These are phyloP conservation scores for Larix kaempferi DNA, from an alignment of 75 land plant genomes.

Conservation along the genomic window DNA sequence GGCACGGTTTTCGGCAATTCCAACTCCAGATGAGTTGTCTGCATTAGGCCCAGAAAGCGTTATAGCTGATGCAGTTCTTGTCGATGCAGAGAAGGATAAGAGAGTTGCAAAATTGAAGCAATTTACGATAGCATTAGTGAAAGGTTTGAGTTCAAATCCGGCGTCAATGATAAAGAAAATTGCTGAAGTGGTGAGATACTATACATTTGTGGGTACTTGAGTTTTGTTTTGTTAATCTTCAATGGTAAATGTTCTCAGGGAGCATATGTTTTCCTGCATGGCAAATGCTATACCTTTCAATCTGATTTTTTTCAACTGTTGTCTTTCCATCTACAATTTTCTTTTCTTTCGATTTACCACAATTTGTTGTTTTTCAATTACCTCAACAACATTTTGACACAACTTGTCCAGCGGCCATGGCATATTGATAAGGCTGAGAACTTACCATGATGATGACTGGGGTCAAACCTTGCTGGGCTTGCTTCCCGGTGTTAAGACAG, in stretches of 20 bases:
- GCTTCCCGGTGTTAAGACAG: too few relatives aligned
- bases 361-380: not conserved
- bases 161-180: conserved; percentile 77
- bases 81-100: conserved; percentile 82
- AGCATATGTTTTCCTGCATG: not conserved
- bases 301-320: not conserved
- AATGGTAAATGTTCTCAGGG: not conserved
- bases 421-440: too few relatives aligned
- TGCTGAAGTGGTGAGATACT: conserved; percentile 73
- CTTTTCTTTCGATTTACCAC: not conserved
- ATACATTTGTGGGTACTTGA: not conserved
- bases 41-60: conserved; percentile 50
- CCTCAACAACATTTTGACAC: too few relatives aligned
- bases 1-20: conserved; percentile 59
- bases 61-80: conserved; percentile 70
- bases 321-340: not conserved
- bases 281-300: not conserved
- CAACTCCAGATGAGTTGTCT: conserved; percentile 63
- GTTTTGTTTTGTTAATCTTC: not conserved
- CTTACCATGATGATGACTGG: too few relatives aligned
- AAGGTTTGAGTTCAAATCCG: conserved; percentile 68
- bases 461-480: too few relatives aligned
- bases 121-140: conserved; percentile 59
- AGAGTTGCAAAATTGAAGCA: conserved; percentile 74
- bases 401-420: too few relatives aligned